Conservation (phyloP, 257 asterid species). For the Ilex asprella region DNA sequence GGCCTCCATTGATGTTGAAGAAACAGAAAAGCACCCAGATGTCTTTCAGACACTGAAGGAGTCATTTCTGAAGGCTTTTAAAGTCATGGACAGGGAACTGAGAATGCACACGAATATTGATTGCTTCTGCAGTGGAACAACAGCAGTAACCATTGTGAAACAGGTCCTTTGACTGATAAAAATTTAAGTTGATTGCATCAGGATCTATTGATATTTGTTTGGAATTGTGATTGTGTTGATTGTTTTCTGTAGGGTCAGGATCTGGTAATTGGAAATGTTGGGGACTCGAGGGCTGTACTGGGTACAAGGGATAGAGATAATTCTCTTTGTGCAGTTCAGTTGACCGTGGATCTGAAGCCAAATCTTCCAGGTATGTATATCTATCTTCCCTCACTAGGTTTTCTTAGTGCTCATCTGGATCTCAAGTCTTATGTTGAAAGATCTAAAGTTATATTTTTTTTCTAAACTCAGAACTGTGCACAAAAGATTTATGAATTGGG, state of each 20-base stretch:
- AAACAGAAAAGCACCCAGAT: conserved; percentile 51
- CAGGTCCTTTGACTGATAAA: conserved; percentile 36
- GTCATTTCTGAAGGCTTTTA: conserved; percentile 76
- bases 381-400: neutral
- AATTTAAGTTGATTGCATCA: conserved; percentile 6
- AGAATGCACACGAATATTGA: conserved; percentile 58
- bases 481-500: too few species aligned
- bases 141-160: conserved; percentile 87
- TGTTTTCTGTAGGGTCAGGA: conserved; percentile 58
- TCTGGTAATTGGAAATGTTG: conserved; percentile 74
- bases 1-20: conserved; percentile 44
- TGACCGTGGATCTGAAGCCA: conserved; percentile 93
- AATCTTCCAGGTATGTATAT: conserved; percentile 64
- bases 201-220: conserved; percentile 2
- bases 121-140: conserved; percentile 94
- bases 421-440: too few species aligned
- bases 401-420: too few species aligned
- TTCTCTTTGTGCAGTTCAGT: conserved; percentile 59
- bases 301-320: conserved; percentile 61
- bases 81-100: conserved; percentile 84
- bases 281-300: conserved; percentile 87
- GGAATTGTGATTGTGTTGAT: conserved; percentile 2
- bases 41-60: conserved; percentile 63
- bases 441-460: too few species aligned
- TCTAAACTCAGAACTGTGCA: too few species aligned